A percentile compares a stretch with the other conserved stretches of the same genome.
Conservation (phyloP, 306 rosid genomes). For the Castanea mollissima region DNA sequence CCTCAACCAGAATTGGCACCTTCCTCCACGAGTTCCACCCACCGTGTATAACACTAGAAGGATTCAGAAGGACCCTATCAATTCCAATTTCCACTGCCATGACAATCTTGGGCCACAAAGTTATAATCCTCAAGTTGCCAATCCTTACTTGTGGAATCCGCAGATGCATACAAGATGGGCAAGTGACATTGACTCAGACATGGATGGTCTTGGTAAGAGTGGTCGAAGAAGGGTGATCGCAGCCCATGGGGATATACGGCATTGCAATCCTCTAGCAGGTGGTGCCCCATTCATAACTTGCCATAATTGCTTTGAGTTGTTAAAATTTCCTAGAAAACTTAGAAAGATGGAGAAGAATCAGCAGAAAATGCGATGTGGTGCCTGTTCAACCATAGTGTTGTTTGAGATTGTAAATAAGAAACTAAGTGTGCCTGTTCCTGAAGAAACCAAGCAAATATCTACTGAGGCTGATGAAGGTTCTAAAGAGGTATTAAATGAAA, state of each 20-base stretch:
- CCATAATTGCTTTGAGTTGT: conserved; percentile 40
- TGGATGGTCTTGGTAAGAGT: conserved; percentile 15
- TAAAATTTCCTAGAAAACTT: conserved; percentile 44
- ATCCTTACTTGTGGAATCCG: conserved; percentile 16
- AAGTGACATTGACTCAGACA: conserved; percentile 27
- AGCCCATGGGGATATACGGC: conserved; percentile 5
- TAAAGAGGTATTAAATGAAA: conserved; percentile 16
- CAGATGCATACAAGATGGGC: conserved; percentile 22
- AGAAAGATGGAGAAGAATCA: conserved; percentile 10
- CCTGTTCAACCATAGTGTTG: conserved; percentile 40
- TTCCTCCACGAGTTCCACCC: conserved; percentile 14
- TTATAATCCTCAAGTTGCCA: conserved; percentile 10
- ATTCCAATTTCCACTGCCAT: conserved; percentile 22
- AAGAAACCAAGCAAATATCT: conserved; percentile 21
- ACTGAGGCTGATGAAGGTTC: conserved; percentile 11
- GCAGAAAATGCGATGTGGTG: conserved; percentile 46
- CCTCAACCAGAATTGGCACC: conserved; percentile 22
- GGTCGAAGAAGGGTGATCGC: conserved; percentile 14
- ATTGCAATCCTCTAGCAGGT: conserved; percentile 32
- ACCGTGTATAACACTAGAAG: conserved; percentile 18
- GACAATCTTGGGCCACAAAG: conserved; percentile 11
- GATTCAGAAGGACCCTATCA: conserved; percentile 18
- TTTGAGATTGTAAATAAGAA: conserved; percentile 35
- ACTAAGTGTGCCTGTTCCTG: conserved; percentile 28
- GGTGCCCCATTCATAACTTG: conserved; percentile 58